These are phyloP conservation scores for Fusarium palustre DNA, from an alignment of 2,329 filamentous ascomycete genomes.

Conservation along the genomic window DNA sequence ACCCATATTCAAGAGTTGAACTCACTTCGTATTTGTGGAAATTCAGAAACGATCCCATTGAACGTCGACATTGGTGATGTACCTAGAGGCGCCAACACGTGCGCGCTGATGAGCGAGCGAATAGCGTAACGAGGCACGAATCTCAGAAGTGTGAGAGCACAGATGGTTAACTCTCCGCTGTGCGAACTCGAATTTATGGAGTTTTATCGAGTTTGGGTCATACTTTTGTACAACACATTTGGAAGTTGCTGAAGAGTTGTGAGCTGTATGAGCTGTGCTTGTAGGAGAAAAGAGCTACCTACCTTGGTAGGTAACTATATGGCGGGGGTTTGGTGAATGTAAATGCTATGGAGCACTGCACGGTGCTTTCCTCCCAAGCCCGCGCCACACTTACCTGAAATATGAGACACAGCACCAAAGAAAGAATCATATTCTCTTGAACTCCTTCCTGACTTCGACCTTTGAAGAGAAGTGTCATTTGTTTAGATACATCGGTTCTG, in stretches of 20 bases:
- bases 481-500: neutral
- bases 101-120: neutral
- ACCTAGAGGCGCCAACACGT: neutral
- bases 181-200: rapidly evolving
- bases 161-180: neutral
- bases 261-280: neutral
- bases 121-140: neutral
- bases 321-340: neutral
- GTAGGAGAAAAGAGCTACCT: neutral
- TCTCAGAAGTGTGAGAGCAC: neutral
- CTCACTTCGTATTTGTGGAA: slow-evolving; percentile 78
- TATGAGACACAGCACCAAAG: neutral
- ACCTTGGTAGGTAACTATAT: too few species aligned
- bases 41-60: slow-evolving; percentile 77
- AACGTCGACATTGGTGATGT: slow-evolving; percentile 77
- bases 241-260: neutral
- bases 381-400: neutral
- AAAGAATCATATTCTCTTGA: neutral
- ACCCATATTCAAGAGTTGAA: neutral
- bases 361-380: too few species aligned
- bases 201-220: neutral
- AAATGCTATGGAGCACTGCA: neutral
- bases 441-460: neutral
- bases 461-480: neutral
- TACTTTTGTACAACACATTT: neutral